These are phyloP conservation scores for Arthrobotrys pseudoclavata DNA, from an alignment of 2,329 filamentous ascomycete genomes.

Conservation along the genomic window DNA sequence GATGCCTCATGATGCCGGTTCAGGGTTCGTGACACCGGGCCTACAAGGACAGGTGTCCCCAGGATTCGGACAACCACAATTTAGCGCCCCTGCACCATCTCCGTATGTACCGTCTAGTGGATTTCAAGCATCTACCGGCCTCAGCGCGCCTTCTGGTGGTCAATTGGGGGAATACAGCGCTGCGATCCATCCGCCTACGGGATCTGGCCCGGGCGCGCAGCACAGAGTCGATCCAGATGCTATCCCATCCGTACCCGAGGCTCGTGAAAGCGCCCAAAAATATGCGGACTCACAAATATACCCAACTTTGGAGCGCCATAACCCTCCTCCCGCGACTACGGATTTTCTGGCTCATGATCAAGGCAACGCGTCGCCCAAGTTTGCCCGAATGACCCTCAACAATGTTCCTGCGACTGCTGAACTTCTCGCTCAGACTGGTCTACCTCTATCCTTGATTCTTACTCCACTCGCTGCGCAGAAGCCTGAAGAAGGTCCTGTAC, in stretches of 20 bases:
- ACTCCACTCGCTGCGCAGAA: conserved; percentile 89
- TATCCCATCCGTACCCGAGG: conserved; percentile 88
- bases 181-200: conserved; percentile 66
- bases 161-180: conserved; percentile 61
- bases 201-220: conserved; percentile 74
- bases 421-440: conserved; percentile 80
- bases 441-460: conserved; percentile 88
- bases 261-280: conserved; percentile 83
- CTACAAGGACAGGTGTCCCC: conserved; percentile 39
- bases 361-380: conserved; percentile 95
- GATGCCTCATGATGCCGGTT: conserved; percentile 47
- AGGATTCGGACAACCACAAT: conserved; percentile 67
- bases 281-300: conserved; percentile 91
- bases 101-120: conserved; percentile 62
- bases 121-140: conserved; percentile 64
- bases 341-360: conserved; percentile 96
- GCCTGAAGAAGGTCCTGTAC: conserved; percentile 86
- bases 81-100: conserved; percentile 68
- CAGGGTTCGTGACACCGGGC: conserved; percentile 54
- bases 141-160: conserved; percentile 65
- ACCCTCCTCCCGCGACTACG: conserved; percentile 87
- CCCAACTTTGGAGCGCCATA: conserved; percentile 93
- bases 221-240: conserved; percentile 87
- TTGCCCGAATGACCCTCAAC: conserved; percentile 89
- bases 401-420: conserved; percentile 89